Evolutionary conservation across 768 basidiomycete genomes (phyloP).

Genomic region (Russula sp.): DNA sequence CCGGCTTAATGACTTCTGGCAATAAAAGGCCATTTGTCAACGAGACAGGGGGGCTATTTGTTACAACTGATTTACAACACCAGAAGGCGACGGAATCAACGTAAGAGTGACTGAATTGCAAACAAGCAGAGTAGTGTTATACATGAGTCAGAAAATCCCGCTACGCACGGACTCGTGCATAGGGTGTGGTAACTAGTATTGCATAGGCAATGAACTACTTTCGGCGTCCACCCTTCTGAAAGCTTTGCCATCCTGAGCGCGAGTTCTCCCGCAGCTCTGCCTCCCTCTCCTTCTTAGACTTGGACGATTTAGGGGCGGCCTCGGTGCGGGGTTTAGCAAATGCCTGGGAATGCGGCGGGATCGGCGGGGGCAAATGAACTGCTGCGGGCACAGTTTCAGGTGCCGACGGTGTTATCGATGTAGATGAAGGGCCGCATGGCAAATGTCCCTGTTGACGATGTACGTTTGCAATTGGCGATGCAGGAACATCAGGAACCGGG

Average conservation of each 20-base stretch:
- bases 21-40: neutral
- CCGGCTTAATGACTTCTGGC: constrained; percentile 22
- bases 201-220: constrained; percentile 10
- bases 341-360: neutral
- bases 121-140: neutral
- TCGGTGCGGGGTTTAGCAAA: neutral
- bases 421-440: constrained; percentile 21
- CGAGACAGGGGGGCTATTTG: neutral
- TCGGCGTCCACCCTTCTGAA: constrained; percentile 30
- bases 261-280: constrained; percentile 22
- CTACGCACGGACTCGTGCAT: neutral
- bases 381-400: constrained; percentile 1
- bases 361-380: constrained; percentile 20
- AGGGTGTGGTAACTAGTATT: neutral
- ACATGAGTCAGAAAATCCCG: neutral
- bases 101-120: neutral
- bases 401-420: constrained; percentile 30
- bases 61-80: neutral
- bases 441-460: constrained; percentile 22
- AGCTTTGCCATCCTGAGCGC: constrained; percentile 32
- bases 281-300: constrained; percentile 26
- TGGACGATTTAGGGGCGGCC: neutral
- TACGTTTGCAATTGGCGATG: neutral
- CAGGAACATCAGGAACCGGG: neutral
- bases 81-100: neutral